Base-by-base conservation (phyloP, 495 filamentous ascomycete genomes). In the Mytilinidion resinicola region DNA sequence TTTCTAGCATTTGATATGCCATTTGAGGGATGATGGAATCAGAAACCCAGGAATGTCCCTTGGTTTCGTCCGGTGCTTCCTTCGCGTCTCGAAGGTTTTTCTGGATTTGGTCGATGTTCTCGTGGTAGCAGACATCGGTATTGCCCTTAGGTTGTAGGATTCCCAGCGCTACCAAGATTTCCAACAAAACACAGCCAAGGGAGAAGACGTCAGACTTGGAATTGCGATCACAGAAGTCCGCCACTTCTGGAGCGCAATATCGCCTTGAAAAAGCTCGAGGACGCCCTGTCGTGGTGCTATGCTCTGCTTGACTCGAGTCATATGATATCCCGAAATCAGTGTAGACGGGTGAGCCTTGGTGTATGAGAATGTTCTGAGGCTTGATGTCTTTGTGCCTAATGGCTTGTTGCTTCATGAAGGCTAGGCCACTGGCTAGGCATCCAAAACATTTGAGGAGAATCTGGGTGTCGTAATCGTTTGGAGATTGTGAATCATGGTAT, bases 341-440 rank as follows among this genome's bases (percentile, higher is more conserved):
- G 10, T 49, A 51, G 44, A 49, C 10, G 8, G 50, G 34, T 8
- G 14, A 39, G 44, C 36, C 43, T 19, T 50, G 21, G 30, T 57
- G 55, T 12, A 57, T n/a, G 5, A 57, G 46, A 19, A 57, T 57
- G 50, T 57, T 57, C 20, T 38, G 42, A 12, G 55, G 55, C 36
- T 57, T 57, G 9, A 57, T 57, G 21, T 57, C 43, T 17, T 57
- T 57, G 19, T 57, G 55, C 12, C 55, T 10, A 19, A 57, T 57
- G 3, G 10, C 38, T 35, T 50, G 55, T 14, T 50, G 11, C 19
- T 50, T 42, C 20, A 57, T 48, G 21, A 57, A 36, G 1, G 9
- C 19, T 1, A 49, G 42, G 7, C 43, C 55, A 19, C 30, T 36
- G 9, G 43, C 52, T 14, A 42, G 21, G 42, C 34, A 33, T 15